Percentiles rank a stretch among this genome's conserved stretches.
These are phyloP conservation scores for Boletus vermiculosoides DNA, from an alignment of 768 basidiomycete species.

Conservation along the genomic window DNA sequence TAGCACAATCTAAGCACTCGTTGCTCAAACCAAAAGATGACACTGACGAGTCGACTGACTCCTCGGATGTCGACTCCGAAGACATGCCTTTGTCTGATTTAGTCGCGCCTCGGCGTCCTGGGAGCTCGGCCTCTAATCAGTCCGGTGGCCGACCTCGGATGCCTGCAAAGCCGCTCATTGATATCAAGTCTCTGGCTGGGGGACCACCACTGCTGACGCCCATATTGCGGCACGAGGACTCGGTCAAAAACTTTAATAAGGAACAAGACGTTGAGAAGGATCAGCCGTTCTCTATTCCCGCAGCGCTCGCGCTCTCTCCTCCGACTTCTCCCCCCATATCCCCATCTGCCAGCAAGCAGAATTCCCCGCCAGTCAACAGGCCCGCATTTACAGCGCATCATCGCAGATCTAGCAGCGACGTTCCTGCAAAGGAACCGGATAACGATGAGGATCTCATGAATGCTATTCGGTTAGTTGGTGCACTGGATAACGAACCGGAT, in stretches of 20 bases:
- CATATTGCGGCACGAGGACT: slow-evolving; percentile 29
- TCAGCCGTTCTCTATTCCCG: slow-evolving; percentile 31
- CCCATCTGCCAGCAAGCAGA: slow-evolving; percentile 14
- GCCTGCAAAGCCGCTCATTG: slow-evolving; percentile 46
- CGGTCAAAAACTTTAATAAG: slow-evolving; percentile 25
- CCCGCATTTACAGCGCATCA: slow-evolving; percentile 6
- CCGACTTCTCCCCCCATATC: slow-evolving; percentile 21
- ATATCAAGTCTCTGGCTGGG: slow-evolving; percentile 29
- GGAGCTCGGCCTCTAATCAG: slow-evolving; percentile 48
- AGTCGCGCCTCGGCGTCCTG: slow-evolving; percentile 62
- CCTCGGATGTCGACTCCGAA: slow-evolving; percentile 46
- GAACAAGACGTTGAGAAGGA: slow-evolving; percentile 25
- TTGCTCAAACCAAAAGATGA: slow-evolving; percentile 10
- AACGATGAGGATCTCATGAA: slow-evolving; percentile 31
- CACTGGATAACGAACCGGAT: slow-evolving; percentile 26
- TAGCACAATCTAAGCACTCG: slow-evolving; percentile 7
- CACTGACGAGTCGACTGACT: slow-evolving; percentile 29
- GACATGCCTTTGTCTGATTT: slow-evolving; percentile 65
- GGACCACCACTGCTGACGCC: slow-evolving; percentile 39
- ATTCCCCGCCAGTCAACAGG: not conserved
- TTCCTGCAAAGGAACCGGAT: slow-evolving; percentile 12
- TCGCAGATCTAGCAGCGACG: slow-evolving; percentile 21
- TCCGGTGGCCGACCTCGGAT: slow-evolving; percentile 30
- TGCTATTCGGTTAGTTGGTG: slow-evolving; percentile 32
- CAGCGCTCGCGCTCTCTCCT: slow-evolving; percentile 21